Base-by-base conservation (phyloP, 208 protist genomes). In the Borovskyia barvae region DNA sequence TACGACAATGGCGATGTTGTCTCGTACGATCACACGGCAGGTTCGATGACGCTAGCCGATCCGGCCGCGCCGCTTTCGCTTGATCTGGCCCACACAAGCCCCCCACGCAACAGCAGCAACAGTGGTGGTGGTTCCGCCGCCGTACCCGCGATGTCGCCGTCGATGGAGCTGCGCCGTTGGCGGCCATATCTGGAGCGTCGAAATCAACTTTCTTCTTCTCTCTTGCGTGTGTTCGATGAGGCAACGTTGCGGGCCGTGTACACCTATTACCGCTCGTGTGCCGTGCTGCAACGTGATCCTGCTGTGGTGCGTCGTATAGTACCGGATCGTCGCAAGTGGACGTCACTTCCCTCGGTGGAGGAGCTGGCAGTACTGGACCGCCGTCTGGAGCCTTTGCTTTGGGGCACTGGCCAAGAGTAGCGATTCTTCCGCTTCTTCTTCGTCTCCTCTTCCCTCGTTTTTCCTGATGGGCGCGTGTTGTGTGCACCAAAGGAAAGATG, bases 301-400 rank as follows among this genome's bases (percentile, higher is more conserved):
- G 15, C 41, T 6, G 62, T 72, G 8, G 80, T 94, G 55, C 72
- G 76, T 42, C 61, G 75, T 3, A 66, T 84, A 28, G 85, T 92
- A 42, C 88, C 88, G 19, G 54, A 80, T 58, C 75, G 85, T 20
- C 15, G n/a, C 24, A 51, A 58, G 46, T 94, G 88, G 85, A n/a
- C 57, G 37, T 67, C 77, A 50, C 68, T 94, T 29, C 88, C 88
- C 22, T 12, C 76, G 20, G 68, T 94, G 22, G 85, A 91, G 47
- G 80, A 87, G 53, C 30, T 94, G 61, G 80, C 87, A 19, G 80
- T 86, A 41, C 63, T 94, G 50, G 88, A 94, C 50, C 60, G 72
- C 8, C 75, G 75, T 25, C 64, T 93, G 14, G 67, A 81, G 24
- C 56, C 55, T 0, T 3, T 66, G n/a, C n/a, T n/a, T n/a, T n/a